Conservation (phyloP, 495 filamentous ascomycete species). For the Penicillium canariense region DNA sequence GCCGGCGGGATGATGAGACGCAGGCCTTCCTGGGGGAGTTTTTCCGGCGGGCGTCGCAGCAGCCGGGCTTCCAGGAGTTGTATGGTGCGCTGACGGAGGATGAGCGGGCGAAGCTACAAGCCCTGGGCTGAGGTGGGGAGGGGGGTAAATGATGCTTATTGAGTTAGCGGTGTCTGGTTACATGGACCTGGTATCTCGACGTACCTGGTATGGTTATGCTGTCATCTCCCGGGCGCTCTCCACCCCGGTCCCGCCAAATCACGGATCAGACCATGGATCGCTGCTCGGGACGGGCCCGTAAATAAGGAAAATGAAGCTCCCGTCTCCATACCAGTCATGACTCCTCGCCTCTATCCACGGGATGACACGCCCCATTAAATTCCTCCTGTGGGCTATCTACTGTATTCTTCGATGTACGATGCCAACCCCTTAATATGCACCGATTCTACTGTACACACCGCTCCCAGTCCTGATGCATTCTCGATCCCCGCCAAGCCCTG, state of each 20-base stretch:
- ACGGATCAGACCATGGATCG: background rate
- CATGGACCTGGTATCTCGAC: no score
- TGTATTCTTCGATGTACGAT: no score
- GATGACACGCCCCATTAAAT: no score
- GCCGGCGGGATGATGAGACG: constrained; percentile 87
- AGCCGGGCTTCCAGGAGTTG: constrained; percentile 71
- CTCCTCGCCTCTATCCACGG: no score
- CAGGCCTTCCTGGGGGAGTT: constrained; percentile 79
- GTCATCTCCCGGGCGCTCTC: background rate
- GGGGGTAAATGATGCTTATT: no score
- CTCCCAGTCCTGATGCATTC: background rate
- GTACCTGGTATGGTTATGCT: no score
- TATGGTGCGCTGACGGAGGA: constrained; percentile 65
- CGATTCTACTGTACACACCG: background rate
- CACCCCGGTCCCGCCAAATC: background rate
- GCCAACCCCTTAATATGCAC: no score
- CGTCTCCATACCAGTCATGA: no score
- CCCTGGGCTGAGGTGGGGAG: constrained; percentile 22
- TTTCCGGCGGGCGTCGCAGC: constrained; percentile 69
- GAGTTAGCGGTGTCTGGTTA: no score
- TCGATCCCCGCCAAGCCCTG: background rate
- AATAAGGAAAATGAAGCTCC: background rate
- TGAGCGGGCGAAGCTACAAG: constrained; percentile 70
- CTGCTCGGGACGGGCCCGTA: background rate
- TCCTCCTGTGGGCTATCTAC: no score